Evolutionary conservation across 2,329 filamentous ascomycete species (phyloP).

Genomic region (Aspergillus persii): DNA sequence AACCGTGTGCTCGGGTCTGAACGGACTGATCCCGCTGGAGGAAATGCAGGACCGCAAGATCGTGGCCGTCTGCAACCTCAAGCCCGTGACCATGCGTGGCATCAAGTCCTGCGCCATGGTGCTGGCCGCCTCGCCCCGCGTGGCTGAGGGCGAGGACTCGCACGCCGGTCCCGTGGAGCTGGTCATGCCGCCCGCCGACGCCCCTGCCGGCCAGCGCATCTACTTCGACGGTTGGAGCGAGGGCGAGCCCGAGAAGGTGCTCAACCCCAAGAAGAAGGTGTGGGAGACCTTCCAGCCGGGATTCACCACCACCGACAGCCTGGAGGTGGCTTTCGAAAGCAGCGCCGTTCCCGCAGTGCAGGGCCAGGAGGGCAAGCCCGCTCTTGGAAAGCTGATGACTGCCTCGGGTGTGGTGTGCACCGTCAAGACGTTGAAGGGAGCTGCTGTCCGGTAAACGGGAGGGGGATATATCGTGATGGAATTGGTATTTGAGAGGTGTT

Average conservation of each 20-base stretch:
- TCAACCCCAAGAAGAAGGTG: slow-evolving; percentile 99
- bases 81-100: slow-evolving; percentile 98
- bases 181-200: slow-evolving; percentile 74
- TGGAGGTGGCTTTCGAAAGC: slow-evolving; percentile 86
- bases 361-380: slow-evolving; percentile 58
- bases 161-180: slow-evolving; percentile 92
- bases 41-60: slow-evolving; percentile 98
- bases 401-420: slow-evolving; percentile 74
- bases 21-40: slow-evolving; percentile 85
- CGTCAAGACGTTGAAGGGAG: slow-evolving; percentile 76
- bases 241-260: slow-evolving; percentile 84
- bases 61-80: slow-evolving; percentile 93
- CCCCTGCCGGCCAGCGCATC: slow-evolving; percentile 80
- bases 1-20: slow-evolving; percentile 95
- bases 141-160: slow-evolving; percentile 78
- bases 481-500: neutral
- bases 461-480: neutral
- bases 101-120: slow-evolving; percentile 85
- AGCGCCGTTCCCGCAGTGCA: slow-evolving; percentile 71
- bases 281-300: slow-evolving; percentile 97
- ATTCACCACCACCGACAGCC: slow-evolving; percentile 79
- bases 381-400: slow-evolving; percentile 66
- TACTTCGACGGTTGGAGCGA: slow-evolving; percentile 87
- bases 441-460: slow-evolving; percentile 68
- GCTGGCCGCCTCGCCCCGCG: slow-evolving; percentile 81